Base-by-base conservation (phyloP, 345 rosid genomes). In the Citrus australasica region DNA sequence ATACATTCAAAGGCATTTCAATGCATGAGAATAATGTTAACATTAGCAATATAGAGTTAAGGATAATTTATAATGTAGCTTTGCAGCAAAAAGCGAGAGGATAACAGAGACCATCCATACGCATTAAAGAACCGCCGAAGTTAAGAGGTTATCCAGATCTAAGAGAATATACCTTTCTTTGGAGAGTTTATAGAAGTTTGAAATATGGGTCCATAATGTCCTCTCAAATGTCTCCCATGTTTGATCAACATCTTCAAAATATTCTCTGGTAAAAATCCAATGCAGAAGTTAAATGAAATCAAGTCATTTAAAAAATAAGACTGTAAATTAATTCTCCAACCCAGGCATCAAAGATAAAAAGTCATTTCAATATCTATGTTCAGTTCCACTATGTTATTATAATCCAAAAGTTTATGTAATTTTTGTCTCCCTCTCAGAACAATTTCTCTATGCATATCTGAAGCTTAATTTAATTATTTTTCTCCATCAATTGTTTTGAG, bases 211-310 rank as follows among this genome's bases (percentile, higher is more conserved):
- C 99, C 99, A 96, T 81, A 96, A 84, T 84, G 95, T 92, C 84
- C 92, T 92, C 86, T 96, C 99, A 86, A 96, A 94, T 71, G 98
- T 94, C 87, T 92, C 99, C 98, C 99, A 96, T 4, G 94, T 92
- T 77, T 73, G 88, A 90, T 96, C 99, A 53, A 96, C 95, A 65
- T 96, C 98, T 89, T 96, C 98, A 86, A 96, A 96, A 87, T 96
- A 96, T 88, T 94, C 98, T 80, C 99, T 96, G 87, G 24, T 66
- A 81, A 17, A 46, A 46, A 11, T 46, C 51, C 51, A 11, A 11
- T 3, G 51, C 63, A 81, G 13, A 51, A 73, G 71, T 37, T 42
- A 78, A 83, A 73, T 51, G 62, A 72, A 66, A 78, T 63, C 16
- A 71, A 63, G 67, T 70, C 67, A 38, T 46, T 46, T 46, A 13